Conservation (phyloP, 1,284 basidiomycete genomes). For the Ganoderma meredithae region DNA sequence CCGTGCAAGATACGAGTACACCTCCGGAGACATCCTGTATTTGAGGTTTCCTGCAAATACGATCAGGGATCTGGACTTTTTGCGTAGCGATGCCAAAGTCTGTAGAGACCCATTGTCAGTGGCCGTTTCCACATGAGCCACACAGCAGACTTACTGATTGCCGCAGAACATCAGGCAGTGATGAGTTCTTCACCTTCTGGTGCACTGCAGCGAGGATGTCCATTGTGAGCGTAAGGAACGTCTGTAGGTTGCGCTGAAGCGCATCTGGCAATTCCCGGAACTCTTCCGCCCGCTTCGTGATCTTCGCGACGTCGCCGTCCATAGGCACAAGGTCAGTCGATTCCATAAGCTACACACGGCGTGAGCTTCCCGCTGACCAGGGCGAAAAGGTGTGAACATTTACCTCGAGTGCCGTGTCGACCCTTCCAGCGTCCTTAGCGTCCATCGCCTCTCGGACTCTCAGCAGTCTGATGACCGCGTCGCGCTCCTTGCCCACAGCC, state of each 20-base stretch:
- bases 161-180: conserved; percentile 73
- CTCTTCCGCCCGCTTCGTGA: conserved; percentile 89
- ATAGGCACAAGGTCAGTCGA: conserved; percentile 91
- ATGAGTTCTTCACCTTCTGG: conserved; percentile 77
- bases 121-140: conserved; percentile 15
- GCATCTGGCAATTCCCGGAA: conserved; percentile 90
- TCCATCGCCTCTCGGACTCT: conserved; percentile 86
- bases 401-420: conserved; percentile 86
- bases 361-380: not conserved
- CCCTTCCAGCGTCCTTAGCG: conserved; percentile 75
- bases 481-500: conserved; percentile 78
- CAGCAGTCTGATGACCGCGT: conserved; percentile 81
- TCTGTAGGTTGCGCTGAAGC: conserved; percentile 89
- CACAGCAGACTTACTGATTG: conserved; percentile 64
- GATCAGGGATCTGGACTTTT: conserved; percentile 83
- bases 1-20: conserved; percentile 87
- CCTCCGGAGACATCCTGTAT: conserved; percentile 89
- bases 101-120: conserved; percentile 39
- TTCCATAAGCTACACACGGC: conserved; percentile 75
- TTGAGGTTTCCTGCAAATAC: conserved; percentile 89
- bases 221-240: conserved; percentile 94
- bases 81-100: conserved; percentile 69
- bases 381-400: conserved; percentile 36
- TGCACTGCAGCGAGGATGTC: conserved; percentile 87
- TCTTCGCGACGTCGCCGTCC: conserved; percentile 85